Evolutionary conservation across 495 filamentous ascomycete genomes (phyloP).

Genomic region (Penicillium turbatum): DNA sequence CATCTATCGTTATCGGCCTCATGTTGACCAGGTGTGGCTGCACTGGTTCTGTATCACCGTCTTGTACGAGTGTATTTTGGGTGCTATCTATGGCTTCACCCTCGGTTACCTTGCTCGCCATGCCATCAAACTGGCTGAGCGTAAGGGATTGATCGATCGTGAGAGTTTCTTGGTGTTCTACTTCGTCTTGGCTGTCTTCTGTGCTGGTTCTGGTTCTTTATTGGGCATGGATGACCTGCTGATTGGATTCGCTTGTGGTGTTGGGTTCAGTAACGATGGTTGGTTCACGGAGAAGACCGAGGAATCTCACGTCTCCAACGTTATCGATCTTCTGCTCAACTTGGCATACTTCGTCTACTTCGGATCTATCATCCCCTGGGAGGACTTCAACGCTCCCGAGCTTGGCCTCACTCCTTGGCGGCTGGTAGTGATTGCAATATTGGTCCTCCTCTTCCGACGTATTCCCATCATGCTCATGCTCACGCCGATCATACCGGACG

Average conservation of each 20-base stretch:
- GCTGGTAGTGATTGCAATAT: constrained; percentile 79
- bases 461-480: constrained; percentile 92
- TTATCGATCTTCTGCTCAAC: constrained; percentile 96
- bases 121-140: constrained; percentile 85
- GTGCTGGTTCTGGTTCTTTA: constrained; percentile 88
- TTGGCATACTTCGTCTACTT: constrained; percentile 98
- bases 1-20: constrained; percentile 70
- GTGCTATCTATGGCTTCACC: constrained; percentile 80
- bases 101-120: constrained; percentile 88
- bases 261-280: constrained; percentile 97
- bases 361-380: constrained; percentile 95
- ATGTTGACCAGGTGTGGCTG: constrained; percentile 63
- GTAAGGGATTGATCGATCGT: constrained; percentile 81
- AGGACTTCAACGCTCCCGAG: constrained; percentile 66
- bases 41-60: constrained; percentile 91
- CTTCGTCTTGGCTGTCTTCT: constrained; percentile 94
- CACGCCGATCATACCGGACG: constrained; percentile 91
- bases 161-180: constrained; percentile 99
- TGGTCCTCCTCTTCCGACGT: constrained; percentile 93
- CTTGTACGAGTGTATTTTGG: constrained; percentile 94
- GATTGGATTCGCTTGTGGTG: constrained; percentile 90
- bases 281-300: constrained; percentile 99
- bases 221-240: constrained; percentile 95
- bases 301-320: constrained; percentile 97
- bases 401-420: constrained; percentile 81